Conservation (phyloP, 129 eudicot genomes). For the Centaurea solstitialis region DNA sequence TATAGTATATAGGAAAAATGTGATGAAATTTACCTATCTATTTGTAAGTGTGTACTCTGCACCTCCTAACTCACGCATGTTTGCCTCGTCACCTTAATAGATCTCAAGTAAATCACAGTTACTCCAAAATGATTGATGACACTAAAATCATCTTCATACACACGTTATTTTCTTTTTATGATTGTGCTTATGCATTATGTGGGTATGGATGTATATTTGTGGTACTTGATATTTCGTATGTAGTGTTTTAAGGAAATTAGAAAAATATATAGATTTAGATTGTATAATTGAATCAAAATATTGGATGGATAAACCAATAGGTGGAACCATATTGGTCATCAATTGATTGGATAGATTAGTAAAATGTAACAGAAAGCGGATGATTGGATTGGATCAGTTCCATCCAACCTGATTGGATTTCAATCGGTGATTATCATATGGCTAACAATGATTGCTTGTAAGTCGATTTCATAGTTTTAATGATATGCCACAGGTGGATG, state of each 20-base stretch:
- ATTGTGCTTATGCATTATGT: background rate
- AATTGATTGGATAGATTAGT: background rate
- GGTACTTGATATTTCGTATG: background rate
- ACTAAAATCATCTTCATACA: no score
- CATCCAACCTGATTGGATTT: background rate
- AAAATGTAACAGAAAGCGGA: background rate
- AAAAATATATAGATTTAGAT: background rate
- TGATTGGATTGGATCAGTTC: background rate
- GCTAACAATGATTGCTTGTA: background rate
- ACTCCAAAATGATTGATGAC: no score
- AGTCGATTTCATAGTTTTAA: background rate
- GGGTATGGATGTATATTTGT: background rate
- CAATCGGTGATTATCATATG: background rate
- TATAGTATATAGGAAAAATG: background rate
- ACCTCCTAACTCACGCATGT: no score
- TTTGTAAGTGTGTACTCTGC: no score
- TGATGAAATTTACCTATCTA: background rate
- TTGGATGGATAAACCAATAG: background rate
- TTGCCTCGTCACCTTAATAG: no score
- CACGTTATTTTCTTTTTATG: background rate
- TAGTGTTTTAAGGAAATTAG: background rate
- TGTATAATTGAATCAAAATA: background rate
- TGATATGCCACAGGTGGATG: constrained; percentile 39
- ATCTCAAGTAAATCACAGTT: no score
- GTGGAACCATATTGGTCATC: background rate